Percentiles rank a stretch among this genome's conserved stretches.
Conservation (phyloP, 352 stramenopile genomes). For the Globisporangium echinulatum region DNA sequence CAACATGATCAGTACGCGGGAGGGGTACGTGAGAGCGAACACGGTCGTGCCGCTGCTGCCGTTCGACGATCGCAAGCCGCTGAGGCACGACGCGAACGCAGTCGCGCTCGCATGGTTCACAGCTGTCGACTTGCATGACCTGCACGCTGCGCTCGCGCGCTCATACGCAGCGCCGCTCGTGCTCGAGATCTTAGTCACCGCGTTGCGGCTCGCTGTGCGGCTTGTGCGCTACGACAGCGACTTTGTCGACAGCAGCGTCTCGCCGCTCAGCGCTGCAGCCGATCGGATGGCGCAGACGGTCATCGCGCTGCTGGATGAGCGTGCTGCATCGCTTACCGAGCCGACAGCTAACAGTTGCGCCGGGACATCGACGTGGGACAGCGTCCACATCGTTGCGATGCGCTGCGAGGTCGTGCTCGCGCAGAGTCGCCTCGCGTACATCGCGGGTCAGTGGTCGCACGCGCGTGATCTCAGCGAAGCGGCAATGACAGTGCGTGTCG, state of each 20-base stretch:
- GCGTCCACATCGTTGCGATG: conserved; percentile 2
- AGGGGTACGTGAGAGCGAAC: conserved; percentile 3
- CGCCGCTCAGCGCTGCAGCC: conserved; percentile 12
- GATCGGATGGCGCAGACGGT: conserved; percentile 27
- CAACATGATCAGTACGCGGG: not conserved
- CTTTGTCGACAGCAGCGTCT: conserved; percentile 20
- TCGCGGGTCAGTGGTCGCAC: conserved; percentile 26
- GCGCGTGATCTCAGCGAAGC: conserved; percentile 18
- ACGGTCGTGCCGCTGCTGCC: conserved; percentile 9
- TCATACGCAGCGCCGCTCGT: conserved; percentile 11
- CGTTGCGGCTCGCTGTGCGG: conserved; percentile 25
- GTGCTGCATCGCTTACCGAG: not conserved
- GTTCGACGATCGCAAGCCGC: conserved; percentile 31
- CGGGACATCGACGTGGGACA: conserved; percentile 1
- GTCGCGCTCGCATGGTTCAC: conserved; percentile 29
- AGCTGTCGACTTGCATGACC: conserved; percentile 16
- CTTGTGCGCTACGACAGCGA: conserved; percentile 25
- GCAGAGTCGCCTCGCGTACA: conserved; percentile 30
- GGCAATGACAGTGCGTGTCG: conserved; percentile 15
- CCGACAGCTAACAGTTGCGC: too few species aligned
- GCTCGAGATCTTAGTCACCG: conserved; percentile 20
- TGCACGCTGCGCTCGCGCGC: conserved; percentile 8
- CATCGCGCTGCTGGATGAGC: conserved; percentile 12
- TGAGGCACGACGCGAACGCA: conserved; percentile 29
- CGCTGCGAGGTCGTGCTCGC: conserved; percentile 29